These are phyloP conservation scores for Eudorina sp. DNA, from an alignment of 139 green algal genomes.

Conservation along the genomic window DNA sequence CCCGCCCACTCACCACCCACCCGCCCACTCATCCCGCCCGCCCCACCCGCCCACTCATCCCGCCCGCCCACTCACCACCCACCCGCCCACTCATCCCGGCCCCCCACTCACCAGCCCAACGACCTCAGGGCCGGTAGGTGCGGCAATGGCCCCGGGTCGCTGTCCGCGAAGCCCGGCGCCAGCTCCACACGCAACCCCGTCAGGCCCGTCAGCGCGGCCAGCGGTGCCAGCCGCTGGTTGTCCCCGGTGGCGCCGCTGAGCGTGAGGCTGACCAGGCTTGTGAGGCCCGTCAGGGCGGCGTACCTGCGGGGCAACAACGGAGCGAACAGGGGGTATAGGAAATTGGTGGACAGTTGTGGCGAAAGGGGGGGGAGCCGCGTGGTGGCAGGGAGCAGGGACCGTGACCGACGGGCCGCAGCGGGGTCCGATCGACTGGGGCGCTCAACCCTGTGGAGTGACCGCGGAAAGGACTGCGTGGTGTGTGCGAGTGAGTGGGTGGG, in stretches of 20 bases:
- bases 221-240: not conserved
- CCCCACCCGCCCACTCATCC: not conserved
- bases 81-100: not conserved
- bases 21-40: not conserved
- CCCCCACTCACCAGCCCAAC: conserved; percentile 30
- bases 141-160: conserved; percentile 17
- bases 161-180: not conserved
- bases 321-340: too few relatives aligned
- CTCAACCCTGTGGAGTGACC: too few relatives aligned
- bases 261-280: not conserved
- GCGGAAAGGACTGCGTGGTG: too few relatives aligned
- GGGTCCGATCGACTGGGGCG: too few relatives aligned
- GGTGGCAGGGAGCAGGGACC: too few relatives aligned
- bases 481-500: too few relatives aligned
- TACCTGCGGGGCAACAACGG: conserved; percentile 22
- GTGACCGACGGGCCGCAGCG: too few relatives aligned
- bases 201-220: conserved; percentile 10
- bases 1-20: too few relatives aligned
- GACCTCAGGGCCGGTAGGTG: not conserved
- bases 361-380: too few relatives aligned
- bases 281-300: not conserved
- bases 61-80: not conserved
- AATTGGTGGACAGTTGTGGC: too few relatives aligned
- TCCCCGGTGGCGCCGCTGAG: not conserved
- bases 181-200: conserved; percentile 27